Conservation (phyloP, 441 rosid species). For the Arabidopsis hybrid region DNA sequence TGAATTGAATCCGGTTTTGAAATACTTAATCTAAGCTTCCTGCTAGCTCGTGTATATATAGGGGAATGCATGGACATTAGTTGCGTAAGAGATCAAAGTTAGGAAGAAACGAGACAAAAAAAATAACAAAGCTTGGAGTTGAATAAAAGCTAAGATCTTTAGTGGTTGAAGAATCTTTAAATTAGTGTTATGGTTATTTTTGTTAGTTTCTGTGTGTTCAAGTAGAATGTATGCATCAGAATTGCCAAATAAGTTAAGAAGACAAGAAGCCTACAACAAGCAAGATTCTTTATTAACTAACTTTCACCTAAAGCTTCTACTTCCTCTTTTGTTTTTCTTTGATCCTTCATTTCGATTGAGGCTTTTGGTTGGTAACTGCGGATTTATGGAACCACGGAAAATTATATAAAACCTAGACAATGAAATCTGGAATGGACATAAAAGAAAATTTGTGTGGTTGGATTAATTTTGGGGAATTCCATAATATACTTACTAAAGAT, state of each 20-base stretch:
- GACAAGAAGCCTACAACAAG: constrained; percentile 19
- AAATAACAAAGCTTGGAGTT: constrained; percentile 63
- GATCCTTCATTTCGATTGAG: neutral
- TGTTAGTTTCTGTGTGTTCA: neutral
- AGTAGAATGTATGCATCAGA: constrained; percentile 34
- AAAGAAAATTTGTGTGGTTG: neutral
- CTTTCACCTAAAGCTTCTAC: neutral
- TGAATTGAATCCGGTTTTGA: constrained; percentile 2
- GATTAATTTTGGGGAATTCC: neutral
- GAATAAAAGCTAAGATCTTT: constrained; percentile 60
- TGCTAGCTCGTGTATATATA: constrained; percentile 30
- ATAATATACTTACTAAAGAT: neutral
- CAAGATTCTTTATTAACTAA: neutral
- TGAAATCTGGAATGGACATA: neutral
- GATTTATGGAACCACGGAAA: neutral
- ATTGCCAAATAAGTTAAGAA: constrained; percentile 39
- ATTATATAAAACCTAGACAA: neutral
- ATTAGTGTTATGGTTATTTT: constrained; percentile 7
- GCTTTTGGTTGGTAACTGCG: neutral
- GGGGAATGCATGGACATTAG: constrained; percentile 23
- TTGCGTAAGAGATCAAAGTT: constrained; percentile 27
- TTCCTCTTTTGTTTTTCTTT: neutral
- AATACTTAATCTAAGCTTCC: constrained; percentile 18
- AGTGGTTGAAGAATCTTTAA: constrained; percentile 41
- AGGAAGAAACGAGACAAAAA: constrained; percentile 22